phyloP scores from a whole-genome alignment of 2,329 filamentous ascomycete species.

The Colletotrichum simmondsii region DNA sequence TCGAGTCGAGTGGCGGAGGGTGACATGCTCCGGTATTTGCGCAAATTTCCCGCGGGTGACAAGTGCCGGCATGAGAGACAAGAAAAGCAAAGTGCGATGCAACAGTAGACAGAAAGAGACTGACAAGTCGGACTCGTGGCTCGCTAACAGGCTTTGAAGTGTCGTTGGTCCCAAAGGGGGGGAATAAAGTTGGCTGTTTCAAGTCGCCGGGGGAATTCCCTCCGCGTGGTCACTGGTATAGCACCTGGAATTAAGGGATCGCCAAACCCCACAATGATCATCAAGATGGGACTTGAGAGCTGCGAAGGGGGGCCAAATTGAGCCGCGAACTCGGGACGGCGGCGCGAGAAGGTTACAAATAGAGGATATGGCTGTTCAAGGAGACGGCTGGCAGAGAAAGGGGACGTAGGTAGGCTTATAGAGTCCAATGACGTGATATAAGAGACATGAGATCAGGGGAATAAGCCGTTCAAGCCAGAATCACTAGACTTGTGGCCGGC shows the following conservation, averaged over 20 bases:
- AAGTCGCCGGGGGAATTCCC: slow-evolving; percentile 16
- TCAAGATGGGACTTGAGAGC: slow-evolving; percentile 4
- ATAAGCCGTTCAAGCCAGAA: not conserved
- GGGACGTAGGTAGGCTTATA: too few species aligned
- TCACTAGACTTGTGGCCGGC: not conserved
- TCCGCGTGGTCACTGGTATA: slow-evolving; percentile 29
- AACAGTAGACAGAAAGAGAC: not conserved
- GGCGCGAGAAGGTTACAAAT: slow-evolving; percentile 12
- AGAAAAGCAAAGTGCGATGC: not conserved
- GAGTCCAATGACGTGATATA: not conserved
- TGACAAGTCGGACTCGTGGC: not conserved
- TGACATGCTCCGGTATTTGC: slow-evolving; percentile 1
- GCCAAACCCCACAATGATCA: slow-evolving; percentile 17
- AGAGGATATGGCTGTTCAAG: not conserved
- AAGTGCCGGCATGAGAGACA: not conserved
- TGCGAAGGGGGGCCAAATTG: not conserved
- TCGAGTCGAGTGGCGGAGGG: not conserved
- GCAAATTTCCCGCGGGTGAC: slow-evolving; percentile 4
- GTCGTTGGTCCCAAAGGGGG: slow-evolving; percentile 11
- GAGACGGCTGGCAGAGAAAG: not conserved
- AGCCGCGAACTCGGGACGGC: slow-evolving; percentile 2
- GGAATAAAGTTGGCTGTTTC: slow-evolving; percentile 25
- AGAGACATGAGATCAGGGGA: not conserved
- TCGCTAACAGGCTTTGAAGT: not conserved
- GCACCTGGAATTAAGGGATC: slow-evolving; percentile 21